Evolutionary conservation across 495 filamentous ascomycete genomes (phyloP), one percentile per base, ranked within the genome.

Genomic region (Diplogelasinospora grovesii): DNA sequence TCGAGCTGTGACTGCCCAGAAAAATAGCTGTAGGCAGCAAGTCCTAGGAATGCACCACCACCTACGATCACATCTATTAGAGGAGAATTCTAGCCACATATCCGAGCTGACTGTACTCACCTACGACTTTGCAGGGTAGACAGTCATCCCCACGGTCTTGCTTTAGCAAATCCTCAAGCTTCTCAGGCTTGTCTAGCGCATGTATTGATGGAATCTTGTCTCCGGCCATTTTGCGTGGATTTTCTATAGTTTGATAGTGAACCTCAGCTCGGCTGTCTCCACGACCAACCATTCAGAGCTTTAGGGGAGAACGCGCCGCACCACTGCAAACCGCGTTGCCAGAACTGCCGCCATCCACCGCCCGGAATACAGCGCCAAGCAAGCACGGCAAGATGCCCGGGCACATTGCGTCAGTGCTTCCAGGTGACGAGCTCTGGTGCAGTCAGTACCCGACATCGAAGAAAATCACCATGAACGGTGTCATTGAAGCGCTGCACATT

Each of bases 401-500:
- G n/a, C n/a, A n/a, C 22, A 53, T 56, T 58, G 52, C 55, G 55
- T 58, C 55, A 58, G 52, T 41, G 52, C 32, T 46, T 26, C 27
- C 19, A 26, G 32, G 19, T 25, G 6, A 18, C 22, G 8, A 45
- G 19, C 36, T 43, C 30, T 9, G 34, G n/a, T n/a, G 18, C 31
- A 31, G 15, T n/a, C 22, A 30, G 18, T n/a, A n/a, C n/a, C n/a
- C n/a, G n/a, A n/a, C n/a, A n/a, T 20, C 29, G 16, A 36, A 8
- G 36, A 22, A 28, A 21, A 24, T 43, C 55, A 59, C 54, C 59
- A 86, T 86, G 78, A 87, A 81, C 74, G 79, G 84, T 66, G 79
- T 84, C 59, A 83, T 98, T 54, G 89, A 95, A 74, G 92, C 92
- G 53, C 68, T 98, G 54, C 93, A 96, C 73, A 88, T 98, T 58